phyloP scores from a whole-genome alignment of 1,284 basidiomycete species.

The Papiliotrema flavescens region DNA sequence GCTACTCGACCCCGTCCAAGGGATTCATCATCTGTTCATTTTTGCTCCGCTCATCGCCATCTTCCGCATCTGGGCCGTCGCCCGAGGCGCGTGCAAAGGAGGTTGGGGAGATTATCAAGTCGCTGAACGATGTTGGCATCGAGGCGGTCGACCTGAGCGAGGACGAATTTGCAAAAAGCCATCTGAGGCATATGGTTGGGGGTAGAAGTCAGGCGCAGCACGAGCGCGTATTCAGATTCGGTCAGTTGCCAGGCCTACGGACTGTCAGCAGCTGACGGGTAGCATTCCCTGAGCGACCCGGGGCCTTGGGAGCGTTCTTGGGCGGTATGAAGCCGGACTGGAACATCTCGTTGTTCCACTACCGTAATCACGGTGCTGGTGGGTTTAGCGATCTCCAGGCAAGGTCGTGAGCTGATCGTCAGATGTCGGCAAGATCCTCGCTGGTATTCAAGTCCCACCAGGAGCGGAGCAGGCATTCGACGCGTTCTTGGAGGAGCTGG shows the following conservation, averaged over 20 bases:
- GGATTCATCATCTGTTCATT: constrained; percentile 85
- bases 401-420: constrained; percentile 5
- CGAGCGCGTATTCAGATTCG: constrained; percentile 90
- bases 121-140: constrained; percentile 68
- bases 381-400: no score
- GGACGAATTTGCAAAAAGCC: constrained; percentile 92
- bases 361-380: constrained; percentile 95
- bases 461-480: constrained; percentile 64
- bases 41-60: constrained; percentile 61
- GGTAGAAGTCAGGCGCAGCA: constrained; percentile 71
- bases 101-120: constrained; percentile 62
- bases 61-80: constrained; percentile 44
- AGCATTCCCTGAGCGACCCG: constrained; percentile 97
- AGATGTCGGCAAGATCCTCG: constrained; percentile 89
- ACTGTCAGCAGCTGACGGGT: neutral
- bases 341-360: constrained; percentile 97
- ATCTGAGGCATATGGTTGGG: constrained; percentile 91
- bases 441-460: constrained; percentile 86
- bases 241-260: constrained; percentile 52
- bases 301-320: constrained; percentile 85
- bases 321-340: constrained; percentile 75
- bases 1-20: constrained; percentile 62
- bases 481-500: constrained; percentile 69
- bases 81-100: constrained; percentile 60
- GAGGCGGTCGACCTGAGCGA: constrained; percentile 84